Conservation (phyloP, 352 stramenopile species). For the Phytopythium kandeliae region DNA sequence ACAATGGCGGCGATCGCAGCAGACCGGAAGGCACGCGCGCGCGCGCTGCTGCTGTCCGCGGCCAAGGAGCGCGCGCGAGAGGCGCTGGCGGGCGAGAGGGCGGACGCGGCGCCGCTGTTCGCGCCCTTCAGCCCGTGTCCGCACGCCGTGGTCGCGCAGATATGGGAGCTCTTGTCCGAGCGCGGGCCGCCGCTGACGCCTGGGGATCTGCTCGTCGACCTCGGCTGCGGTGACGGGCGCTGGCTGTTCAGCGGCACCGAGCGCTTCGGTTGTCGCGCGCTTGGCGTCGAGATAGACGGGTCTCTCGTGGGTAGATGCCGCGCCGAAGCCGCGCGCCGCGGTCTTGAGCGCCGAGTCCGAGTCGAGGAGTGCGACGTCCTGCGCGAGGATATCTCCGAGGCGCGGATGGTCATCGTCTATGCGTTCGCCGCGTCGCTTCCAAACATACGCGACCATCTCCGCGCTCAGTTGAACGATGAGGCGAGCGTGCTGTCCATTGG, state of each 20-base stretch:
- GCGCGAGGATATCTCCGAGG: conserved; percentile 33
- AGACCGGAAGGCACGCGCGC: conserved; percentile 26
- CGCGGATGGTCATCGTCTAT: conserved; percentile 77
- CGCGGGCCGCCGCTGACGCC: conserved; percentile 12
- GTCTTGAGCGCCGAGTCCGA: conserved; percentile 32
- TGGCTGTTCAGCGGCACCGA: conserved; percentile 71
- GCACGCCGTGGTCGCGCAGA: conserved; percentile 38
- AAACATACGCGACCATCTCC: conserved; percentile 49
- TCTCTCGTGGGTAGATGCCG: conserved; percentile 37
- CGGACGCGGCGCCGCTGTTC: conserved; percentile 32
- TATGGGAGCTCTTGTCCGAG: conserved; percentile 49
- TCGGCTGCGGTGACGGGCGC: conserved; percentile 73
- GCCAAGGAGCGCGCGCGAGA: conserved; percentile 40
- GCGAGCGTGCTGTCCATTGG: conserved; percentile 74
- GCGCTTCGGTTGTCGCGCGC: conserved; percentile 44
- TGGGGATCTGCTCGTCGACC: conserved; percentile 68
- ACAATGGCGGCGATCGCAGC: conserved; percentile 10
- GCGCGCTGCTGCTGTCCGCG: conserved; percentile 57
- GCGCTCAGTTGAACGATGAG: conserved; percentile 21
- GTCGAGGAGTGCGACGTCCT: conserved; percentile 62
- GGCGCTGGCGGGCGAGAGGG: conserved; percentile 31
- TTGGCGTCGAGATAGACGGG: conserved; percentile 68
- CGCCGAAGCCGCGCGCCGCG: conserved; percentile 11
- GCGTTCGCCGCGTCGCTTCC: conserved; percentile 74
- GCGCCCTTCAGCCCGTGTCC: conserved; percentile 76